phyloP scores from a whole-genome alignment of 1,284 basidiomycete genomes.

The Marasmius tenuissimus region DNA sequence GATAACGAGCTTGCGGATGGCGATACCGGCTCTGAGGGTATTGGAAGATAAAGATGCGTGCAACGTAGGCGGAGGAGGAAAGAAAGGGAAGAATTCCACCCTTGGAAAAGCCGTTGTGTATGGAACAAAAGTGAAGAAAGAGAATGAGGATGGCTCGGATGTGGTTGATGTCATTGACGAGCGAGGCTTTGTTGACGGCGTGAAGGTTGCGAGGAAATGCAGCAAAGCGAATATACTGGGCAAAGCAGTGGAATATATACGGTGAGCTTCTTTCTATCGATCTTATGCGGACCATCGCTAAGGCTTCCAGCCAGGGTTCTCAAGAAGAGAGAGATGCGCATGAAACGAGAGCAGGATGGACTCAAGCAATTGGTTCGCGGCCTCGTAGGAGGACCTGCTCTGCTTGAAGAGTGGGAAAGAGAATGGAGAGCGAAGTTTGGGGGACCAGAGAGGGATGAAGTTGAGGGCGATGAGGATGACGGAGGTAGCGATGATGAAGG shows the following conservation, averaged over 20 bases:
- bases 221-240: constrained; percentile 83
- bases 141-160: constrained; percentile 31
- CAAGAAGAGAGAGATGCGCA: constrained; percentile 68
- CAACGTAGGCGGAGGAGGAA: constrained; percentile 29
- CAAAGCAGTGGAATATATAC: constrained; percentile 81
- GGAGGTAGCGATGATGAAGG: constrained; percentile 52
- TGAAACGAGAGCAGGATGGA: constrained; percentile 73
- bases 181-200: constrained; percentile 77
- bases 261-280: constrained; percentile 28
- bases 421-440: constrained; percentile 74
- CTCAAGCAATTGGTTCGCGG: constrained; percentile 64
- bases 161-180: constrained; percentile 62
- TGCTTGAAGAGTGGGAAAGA: constrained; percentile 71
- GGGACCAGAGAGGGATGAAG: constrained; percentile 72
- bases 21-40: constrained; percentile 81
- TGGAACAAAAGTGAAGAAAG: constrained; percentile 27
- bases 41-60: constrained; percentile 45
- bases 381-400: constrained; percentile 68
- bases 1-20: constrained; percentile 78
- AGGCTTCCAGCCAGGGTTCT: constrained; percentile 48
- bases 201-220: constrained; percentile 81
- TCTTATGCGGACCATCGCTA: not conserved
- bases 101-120: constrained; percentile 35
- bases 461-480: constrained; percentile 54
- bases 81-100: constrained; percentile 50